A percentile compares a stretch with the other conserved stretches of the same genome.
Evolutionary conservation across 2,329 filamentous ascomycete species (phyloP).

Genomic region (Ophiocordyceps polyrhachis-furcata): DNA sequence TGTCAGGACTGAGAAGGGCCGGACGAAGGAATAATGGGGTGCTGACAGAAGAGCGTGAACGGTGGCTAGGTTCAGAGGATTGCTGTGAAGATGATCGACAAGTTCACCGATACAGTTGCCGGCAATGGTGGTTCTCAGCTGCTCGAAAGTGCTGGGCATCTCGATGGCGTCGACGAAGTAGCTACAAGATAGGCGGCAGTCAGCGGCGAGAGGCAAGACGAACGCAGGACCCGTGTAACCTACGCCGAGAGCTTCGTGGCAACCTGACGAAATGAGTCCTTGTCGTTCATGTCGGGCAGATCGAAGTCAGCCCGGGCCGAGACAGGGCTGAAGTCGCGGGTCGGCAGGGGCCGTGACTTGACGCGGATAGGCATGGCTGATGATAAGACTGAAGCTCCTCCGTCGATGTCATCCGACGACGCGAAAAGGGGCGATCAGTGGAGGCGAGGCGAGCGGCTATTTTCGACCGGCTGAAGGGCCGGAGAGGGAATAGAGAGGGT

Average conservation of each 20-base stretch:
- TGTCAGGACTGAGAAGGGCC: slow-evolving; percentile 1
- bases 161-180: slow-evolving; percentile 44
- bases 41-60: slow-evolving; percentile 57
- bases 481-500: too few species aligned
- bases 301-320: slow-evolving; percentile 14
- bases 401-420: not conserved
- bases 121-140: slow-evolving; percentile 47
- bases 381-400: not conserved
- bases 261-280: slow-evolving; percentile 43
- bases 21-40: not conserved
- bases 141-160: slow-evolving; percentile 53
- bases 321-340: slow-evolving; percentile 17
- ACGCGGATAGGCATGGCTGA: slow-evolving; percentile 18
- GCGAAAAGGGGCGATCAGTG: not conserved
- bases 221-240: slow-evolving; percentile 6
- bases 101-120: slow-evolving; percentile 38
- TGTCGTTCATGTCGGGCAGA: slow-evolving; percentile 36
- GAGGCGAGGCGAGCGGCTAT: too few species aligned
- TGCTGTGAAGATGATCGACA: slow-evolving; percentile 42
- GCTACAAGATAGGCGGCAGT: slow-evolving; percentile 17
- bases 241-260: slow-evolving; percentile 49
- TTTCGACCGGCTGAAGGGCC: too few species aligned
- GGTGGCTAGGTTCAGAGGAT: slow-evolving; percentile 48
- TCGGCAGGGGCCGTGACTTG: slow-evolving; percentile 13
- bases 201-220: not conserved